phyloP scores from a whole-genome alignment of 176 grass and related monocot genomes.

The Leersia perrieri region DNA sequence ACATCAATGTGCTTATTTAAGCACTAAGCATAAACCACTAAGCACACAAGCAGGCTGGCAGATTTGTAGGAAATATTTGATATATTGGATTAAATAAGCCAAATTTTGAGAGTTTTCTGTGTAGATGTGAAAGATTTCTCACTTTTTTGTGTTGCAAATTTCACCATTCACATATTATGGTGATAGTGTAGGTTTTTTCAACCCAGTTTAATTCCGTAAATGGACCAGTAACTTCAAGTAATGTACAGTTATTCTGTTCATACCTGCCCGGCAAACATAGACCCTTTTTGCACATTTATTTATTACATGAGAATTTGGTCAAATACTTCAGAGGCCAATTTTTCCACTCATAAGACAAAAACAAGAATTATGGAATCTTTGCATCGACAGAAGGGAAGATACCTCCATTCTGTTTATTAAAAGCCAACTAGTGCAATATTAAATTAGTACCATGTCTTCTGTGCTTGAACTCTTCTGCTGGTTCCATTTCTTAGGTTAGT shows the following conservation, averaged over 20 bases:
- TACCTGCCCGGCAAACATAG: slow-evolving; percentile 22
- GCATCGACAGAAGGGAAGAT: slow-evolving; percentile 33
- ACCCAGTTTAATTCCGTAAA: not conserved
- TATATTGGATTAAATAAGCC: not conserved
- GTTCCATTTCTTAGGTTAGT: slow-evolving; percentile 26
- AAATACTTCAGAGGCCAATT: slow-evolving; percentile 7
- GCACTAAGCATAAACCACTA: not conserved
- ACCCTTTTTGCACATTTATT: not conserved
- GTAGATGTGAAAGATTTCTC: not conserved
- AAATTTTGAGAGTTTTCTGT: not conserved
- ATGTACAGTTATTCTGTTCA: not conserved
- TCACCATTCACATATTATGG: not conserved
- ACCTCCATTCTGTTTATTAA: slow-evolving; percentile 34
- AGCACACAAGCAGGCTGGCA: not conserved
- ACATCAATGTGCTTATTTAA: slow-evolving; percentile 3
- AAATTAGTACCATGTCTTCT: slow-evolving; percentile 36
- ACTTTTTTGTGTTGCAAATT: not conserved
- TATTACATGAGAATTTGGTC: not conserved
- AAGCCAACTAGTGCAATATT: slow-evolving; percentile 25
- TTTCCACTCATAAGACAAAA: slow-evolving; percentile 57
- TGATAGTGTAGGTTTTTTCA: not conserved
- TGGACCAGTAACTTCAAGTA: not conserved
- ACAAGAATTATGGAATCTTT: slow-evolving; percentile 48
- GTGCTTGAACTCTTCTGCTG: slow-evolving; percentile 43
- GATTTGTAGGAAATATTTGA: not conserved